phyloP scores from a whole-genome alignment of 202 grass and related monocot species.

The Hordeum pubiflorum region DNA sequence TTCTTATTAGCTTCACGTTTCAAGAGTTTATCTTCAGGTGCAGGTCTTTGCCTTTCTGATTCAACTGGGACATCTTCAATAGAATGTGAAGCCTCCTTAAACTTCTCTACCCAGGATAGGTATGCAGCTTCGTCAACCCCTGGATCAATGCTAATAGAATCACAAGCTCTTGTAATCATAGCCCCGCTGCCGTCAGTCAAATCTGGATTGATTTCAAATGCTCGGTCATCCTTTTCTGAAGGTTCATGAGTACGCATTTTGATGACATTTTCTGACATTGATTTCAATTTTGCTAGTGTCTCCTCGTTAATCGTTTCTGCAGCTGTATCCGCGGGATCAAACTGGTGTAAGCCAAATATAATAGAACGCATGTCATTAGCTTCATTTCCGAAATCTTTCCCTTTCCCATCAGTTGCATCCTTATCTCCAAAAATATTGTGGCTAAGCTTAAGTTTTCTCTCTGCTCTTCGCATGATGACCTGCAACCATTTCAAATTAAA shows the following conservation, averaged over 20 bases:
- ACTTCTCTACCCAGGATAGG: constrained; percentile 78
- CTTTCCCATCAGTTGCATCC: constrained; percentile 36
- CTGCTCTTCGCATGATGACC: constrained; percentile 94
- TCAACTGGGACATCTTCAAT: constrained; percentile 41
- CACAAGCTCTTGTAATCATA: constrained; percentile 36
- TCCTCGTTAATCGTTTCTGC: constrained; percentile 34
- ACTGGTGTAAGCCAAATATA: constrained; percentile 66
- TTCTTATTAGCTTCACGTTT: constrained; percentile 70
- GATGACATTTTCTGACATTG: constrained; percentile 65
- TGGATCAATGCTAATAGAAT: constrained; percentile 51
- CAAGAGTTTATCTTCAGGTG: constrained; percentile 49
- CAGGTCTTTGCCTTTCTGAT: constrained; percentile 44
- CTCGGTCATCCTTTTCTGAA: constrained; percentile 40
- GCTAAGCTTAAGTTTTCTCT: constrained; percentile 85
- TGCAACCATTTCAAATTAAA: constrained; percentile 20
- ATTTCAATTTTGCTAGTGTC: constrained; percentile 54
- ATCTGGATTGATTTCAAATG: constrained; percentile 79
- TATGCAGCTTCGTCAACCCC: constrained; percentile 69
- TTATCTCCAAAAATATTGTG: constrained; percentile 61
- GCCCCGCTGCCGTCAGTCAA: constrained; percentile 15
- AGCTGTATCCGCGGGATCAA: constrained; percentile 49
- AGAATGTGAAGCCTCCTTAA: constrained; percentile 63
- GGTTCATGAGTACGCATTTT: constrained; percentile 59
- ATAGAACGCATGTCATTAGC: constrained; percentile 66
- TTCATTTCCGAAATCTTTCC: constrained; percentile 53